Evolutionary conservation across 2,329 filamentous ascomycete species (phyloP).

Genomic region (Curvularia hawaiiensis): DNA sequence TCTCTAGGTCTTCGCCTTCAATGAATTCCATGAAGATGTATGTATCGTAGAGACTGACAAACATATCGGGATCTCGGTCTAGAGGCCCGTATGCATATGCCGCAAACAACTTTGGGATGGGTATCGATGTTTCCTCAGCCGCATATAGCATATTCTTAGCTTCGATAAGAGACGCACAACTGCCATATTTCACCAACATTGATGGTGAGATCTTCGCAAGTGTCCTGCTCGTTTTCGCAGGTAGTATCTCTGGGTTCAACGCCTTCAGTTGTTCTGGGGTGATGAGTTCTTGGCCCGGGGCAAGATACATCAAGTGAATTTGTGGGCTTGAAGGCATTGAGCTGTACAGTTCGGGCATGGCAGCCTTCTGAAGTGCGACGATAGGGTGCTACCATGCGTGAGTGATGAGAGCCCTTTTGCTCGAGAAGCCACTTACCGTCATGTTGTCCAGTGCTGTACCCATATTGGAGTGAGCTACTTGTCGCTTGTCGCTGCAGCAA

Average conservation of each 20-base stretch:
- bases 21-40: slow-evolving; percentile 27
- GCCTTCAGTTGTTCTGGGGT: slow-evolving; percentile 21
- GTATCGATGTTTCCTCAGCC: slow-evolving; percentile 25
- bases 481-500: not conserved
- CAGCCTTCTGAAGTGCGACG: slow-evolving; percentile 18
- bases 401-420: slow-evolving; percentile 2
- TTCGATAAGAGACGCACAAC: slow-evolving; percentile 27
- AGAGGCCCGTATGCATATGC: slow-evolving; percentile 25
- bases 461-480: not conserved
- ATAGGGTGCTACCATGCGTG: slow-evolving; percentile 15
- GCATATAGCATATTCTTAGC: slow-evolving; percentile 24
- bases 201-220: slow-evolving; percentile 19
- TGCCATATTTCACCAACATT: slow-evolving; percentile 23
- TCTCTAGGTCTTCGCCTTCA: slow-evolving; percentile 21
- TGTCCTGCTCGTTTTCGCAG: slow-evolving; percentile 4
- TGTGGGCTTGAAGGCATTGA: slow-evolving; percentile 22
- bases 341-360: slow-evolving; percentile 25
- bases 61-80: slow-evolving; percentile 18
- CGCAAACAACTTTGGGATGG: slow-evolving; percentile 23
- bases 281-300: slow-evolving; percentile 23
- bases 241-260: slow-evolving; percentile 13
- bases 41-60: slow-evolving; percentile 19
- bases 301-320: slow-evolving; percentile 21
- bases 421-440: slow-evolving; percentile 12
- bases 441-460: slow-evolving; percentile 1